Evolutionary conservation across 305 asterid species (phyloP), one percentile per base, ranked within the genome.

Genomic region (Solanum aculeatissimum): DNA sequence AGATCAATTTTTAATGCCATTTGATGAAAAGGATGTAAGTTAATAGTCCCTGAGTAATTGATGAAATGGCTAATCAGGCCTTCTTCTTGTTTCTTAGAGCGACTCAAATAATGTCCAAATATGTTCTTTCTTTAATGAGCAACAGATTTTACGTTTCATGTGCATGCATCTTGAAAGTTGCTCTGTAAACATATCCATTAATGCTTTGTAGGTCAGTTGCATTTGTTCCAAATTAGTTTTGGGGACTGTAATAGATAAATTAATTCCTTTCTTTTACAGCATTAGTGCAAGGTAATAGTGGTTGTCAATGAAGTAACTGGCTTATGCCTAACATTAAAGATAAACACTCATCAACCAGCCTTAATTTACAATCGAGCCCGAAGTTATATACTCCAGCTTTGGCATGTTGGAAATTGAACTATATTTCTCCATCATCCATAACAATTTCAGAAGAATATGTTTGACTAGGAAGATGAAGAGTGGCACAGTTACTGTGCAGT

Each of bases 1-100:
- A 89, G 99, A 96, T 90, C 99, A 98, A 86, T 95, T 96, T 85
- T 77, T 95, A 89, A 93, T 92, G 97, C 98, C 98, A 82, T 94
- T 90, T 81, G 99, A 96, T 88, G 94, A 92, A 91, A 96, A 93
- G 75, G 97, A 96, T 87, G 99, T 94, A 92, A 93, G 98, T 89
- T 53, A 82, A 66, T 57, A 63, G 78, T 77, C 49, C 16, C 72
- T 58, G 43, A 47, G 78, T 74, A 75, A 69, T 78, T 13, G 66
- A 78, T 78, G 83, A 78, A 21, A 32, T 74, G 81, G 40, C 57
- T 74, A 21, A 47, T 74, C 83, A 53, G 3, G 32, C n/a, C 49
- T 29, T 16, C n/a, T 65, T 35, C 83, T 53, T 78, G 66, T 53
- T 78, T 29, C 49, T 78, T 53, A 5, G n/a, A 78, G 66, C 10